Base-by-base conservation (phyloP, 2,329 filamentous ascomycete species). In the Apiospora saccharicola region DNA sequence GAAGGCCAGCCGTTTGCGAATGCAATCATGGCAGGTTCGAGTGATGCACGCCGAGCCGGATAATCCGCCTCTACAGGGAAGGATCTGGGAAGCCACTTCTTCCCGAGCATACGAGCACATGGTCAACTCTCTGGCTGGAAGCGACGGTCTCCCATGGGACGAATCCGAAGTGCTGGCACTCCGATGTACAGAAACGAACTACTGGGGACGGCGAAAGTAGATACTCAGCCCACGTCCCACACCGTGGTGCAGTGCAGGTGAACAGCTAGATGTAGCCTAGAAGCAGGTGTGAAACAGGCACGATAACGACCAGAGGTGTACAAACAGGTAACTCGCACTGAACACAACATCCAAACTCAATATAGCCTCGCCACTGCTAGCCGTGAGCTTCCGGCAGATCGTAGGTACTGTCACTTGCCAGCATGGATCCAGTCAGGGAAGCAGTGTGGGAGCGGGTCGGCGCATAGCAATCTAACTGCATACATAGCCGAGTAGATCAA, bases 261-360 rank as follows among this genome's bases (percentile, higher is more conserved):
- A 70, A 71, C 72, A 74, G 74, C 74, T 72, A 72, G 75, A 72
- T 74, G 70, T 72, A 71, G 26, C 71, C 75, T 74, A 57, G 71
- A 49, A 72, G 73, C 68, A 71, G 71, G 71, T 30, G 76, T 78
- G 69, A 72, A 71, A 78, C 74, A 71, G 47, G 69, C 43, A 76
- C 71, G 72, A 74, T 73, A 76, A 77, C 71, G 70, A 69, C 22
- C 46, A 68, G 22, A 72, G 71, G 71, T 71, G 72, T 69, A 78
- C 73, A 77, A 76, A 75, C 72, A 77, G 69, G 72, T 69, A 64
- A 73, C 73, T 74, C 73, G 73, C 73, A 75, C 72, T 71, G 70
- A 71, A 51, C 73, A 77, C 78, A 68, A 57, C 73, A 77, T 72
- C 68, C 57, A 67, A 46, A 46, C 69, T 71, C 57, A 71, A 74